phyloP scores from a whole-genome alignment of 257 asterid species.

The Solanum boliviense region DNA sequence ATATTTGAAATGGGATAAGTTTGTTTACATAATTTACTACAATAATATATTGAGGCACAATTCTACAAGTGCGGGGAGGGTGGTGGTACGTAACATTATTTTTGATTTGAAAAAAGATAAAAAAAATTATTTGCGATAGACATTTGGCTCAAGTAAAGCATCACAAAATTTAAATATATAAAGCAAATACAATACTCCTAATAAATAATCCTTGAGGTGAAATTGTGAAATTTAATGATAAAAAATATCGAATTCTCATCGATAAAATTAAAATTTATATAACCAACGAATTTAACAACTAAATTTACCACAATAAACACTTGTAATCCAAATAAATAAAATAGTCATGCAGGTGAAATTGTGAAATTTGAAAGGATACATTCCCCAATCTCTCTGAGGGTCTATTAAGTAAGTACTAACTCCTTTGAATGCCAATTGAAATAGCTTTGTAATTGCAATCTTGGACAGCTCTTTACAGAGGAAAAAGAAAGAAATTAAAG shows the following conservation, averaged over 20 bases:
- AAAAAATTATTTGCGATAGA: not conserved
- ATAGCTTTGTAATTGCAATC: not conserved
- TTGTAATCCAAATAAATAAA: not conserved
- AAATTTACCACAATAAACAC: not conserved
- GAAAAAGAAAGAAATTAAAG: not conserved
- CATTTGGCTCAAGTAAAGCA: fast-evolving
- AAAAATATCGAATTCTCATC: not conserved
- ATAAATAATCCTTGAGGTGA: not conserved
- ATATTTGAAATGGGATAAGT: not conserved
- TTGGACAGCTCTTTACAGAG: not conserved
- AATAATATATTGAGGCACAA: not conserved
- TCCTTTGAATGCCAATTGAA: not conserved
- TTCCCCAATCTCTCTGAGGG: not conserved
- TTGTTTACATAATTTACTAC: not conserved
- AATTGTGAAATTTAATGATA: not conserved
- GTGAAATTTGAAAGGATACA: not conserved
- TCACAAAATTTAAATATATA: not conserved
- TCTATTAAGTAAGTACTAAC: not conserved
- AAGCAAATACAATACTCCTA: not conserved
- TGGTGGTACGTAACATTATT: not conserved
- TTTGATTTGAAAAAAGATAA: not conserved
- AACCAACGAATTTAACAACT: not conserved
- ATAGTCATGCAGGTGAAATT: not conserved
- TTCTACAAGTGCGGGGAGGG: not conserved
- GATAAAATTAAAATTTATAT: not conserved